Percentiles rank a stretch among this genome's conserved stretches.
Conservation (phyloP, 2,329 filamentous ascomycete genomes). For the Alternaria viburni region DNA sequence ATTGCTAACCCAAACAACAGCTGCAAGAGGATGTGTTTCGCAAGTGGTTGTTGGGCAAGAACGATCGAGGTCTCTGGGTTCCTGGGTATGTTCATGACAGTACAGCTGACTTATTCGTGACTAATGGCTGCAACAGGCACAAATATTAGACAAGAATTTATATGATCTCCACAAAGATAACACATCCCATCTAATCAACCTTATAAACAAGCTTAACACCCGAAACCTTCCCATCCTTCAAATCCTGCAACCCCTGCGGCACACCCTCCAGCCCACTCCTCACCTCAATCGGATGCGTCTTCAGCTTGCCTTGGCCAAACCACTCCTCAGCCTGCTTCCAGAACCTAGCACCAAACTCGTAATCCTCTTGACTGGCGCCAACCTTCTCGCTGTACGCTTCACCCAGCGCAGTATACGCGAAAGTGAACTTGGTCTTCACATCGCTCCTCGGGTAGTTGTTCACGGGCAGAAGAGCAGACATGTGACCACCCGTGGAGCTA, state of each 20-base stretch:
- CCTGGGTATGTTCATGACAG: neutral
- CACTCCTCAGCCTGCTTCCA: slow-evolving; percentile 30
- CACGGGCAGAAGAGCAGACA: slow-evolving; percentile 25
- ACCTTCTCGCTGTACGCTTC: slow-evolving; percentile 45
- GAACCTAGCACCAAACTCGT: slow-evolving; percentile 38
- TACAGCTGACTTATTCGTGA: neutral
- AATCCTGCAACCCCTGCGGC: slow-evolving; percentile 38
- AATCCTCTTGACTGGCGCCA: slow-evolving; percentile 35
- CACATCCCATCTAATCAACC: slow-evolving; percentile 2
- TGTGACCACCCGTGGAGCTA: slow-evolving; percentile 27
- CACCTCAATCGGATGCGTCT: slow-evolving; percentile 39
- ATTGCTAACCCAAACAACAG: neutral
- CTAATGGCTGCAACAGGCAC: neutral
- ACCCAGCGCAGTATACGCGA: slow-evolving; percentile 54
- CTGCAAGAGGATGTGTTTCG: neutral
- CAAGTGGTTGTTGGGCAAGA: neutral
- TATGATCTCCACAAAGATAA: neutral
- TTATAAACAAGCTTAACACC: slow-evolving; percentile 45
- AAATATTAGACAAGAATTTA: neutral
- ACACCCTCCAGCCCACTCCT: slow-evolving; percentile 39
- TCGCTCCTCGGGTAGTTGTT: slow-evolving; percentile 50
- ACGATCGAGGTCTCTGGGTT: neutral
- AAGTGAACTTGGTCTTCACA: slow-evolving; percentile 51
- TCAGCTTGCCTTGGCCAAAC: slow-evolving; percentile 40
- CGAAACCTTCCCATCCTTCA: slow-evolving; percentile 43